These are phyloP conservation scores for Whalleya microplaca DNA, from an alignment of 2,329 filamentous ascomycete genomes.

Conservation along the genomic window DNA sequence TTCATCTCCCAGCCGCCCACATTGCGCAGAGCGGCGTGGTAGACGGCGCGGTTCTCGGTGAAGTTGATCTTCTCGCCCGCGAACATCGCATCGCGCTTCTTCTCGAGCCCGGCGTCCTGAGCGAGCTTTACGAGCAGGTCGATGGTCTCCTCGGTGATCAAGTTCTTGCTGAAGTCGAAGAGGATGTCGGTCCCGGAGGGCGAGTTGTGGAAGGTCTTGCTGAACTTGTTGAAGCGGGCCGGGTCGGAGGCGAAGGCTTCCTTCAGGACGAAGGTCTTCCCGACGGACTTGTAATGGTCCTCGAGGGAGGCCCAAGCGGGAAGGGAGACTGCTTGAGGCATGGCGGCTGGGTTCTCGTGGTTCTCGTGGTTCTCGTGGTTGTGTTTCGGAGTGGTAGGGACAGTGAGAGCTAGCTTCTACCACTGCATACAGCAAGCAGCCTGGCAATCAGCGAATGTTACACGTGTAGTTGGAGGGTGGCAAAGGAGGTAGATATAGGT, in stretches of 20 bases:
- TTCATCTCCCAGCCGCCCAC: constrained; percentile 78
- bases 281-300: constrained; percentile 83
- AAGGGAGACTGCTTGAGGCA: constrained; percentile 86
- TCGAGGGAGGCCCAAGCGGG: constrained; percentile 89
- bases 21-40: constrained; percentile 93
- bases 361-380: constrained; percentile 2
- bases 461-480: no score
- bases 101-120: constrained; percentile 85
- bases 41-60: constrained; percentile 94
- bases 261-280: constrained; percentile 90
- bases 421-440: constrained; percentile 8
- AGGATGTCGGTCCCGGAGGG: constrained; percentile 84
- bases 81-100: constrained; percentile 98
- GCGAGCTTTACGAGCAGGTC: constrained; percentile 86
- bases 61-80: constrained; percentile 99
- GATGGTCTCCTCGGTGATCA: constrained; percentile 90
- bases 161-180: constrained; percentile 99
- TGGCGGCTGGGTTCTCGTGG: constrained; percentile 41
- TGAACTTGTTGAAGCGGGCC: constrained; percentile 87
- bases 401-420: not conserved
- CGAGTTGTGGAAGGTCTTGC: constrained; percentile 78
- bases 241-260: constrained; percentile 90
- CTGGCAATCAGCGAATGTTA: not conserved
- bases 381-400: not conserved
- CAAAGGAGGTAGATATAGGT: no score